Base-by-base conservation (phyloP, 768 basidiomycete genomes). In the Hortiboletus campestris region DNA sequence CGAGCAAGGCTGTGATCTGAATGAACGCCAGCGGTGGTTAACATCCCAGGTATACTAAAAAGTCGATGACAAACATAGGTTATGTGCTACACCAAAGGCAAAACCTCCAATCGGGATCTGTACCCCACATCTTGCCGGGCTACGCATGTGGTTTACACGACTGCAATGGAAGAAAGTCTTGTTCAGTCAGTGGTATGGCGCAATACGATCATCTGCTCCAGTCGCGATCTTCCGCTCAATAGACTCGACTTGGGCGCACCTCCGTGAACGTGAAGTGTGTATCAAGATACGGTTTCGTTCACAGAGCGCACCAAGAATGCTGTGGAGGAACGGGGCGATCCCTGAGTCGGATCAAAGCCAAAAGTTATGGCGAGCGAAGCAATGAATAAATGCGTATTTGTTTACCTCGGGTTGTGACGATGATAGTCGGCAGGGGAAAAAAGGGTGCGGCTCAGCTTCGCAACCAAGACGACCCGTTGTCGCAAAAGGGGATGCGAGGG, bases 281-380 rank as follows among this genome's bases (percentile, higher is more conserved):
- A n/a, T 32, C 29, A 36, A 49, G 38, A 63, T 58, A 63, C n/a
- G 31, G 40, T 52, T 49, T 56, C 48, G 60, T 47, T 39, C 20
- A 38, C 48, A 45, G 36, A 55, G 49, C 25, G 46, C 42, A 28
- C 43, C 55, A 49, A 44, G 55, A 58, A 46, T 51, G 51, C 48
- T 53, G 53, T 40, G 46, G 56, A 52, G 34, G 47, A 53, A 59
- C 45, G 41, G 50, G 58, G 59, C 44, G 25, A 51, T 67, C 64
- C 58, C 65, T 67, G 58, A 63, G 36, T 53, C 66, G 67, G 66
- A 67, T 69, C 66, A 67, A 64, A 61, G 28, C 39, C 45, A 55
- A 59, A 51, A 51, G 43, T 22, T 29, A 59, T 39, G 50, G 55
- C 54, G 48, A 57, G 28, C 43, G 49, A 53, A 55, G 45, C 42